Base-by-base conservation (phyloP, 2,329 filamentous ascomycete species). In the Cercospora sp. region DNA sequence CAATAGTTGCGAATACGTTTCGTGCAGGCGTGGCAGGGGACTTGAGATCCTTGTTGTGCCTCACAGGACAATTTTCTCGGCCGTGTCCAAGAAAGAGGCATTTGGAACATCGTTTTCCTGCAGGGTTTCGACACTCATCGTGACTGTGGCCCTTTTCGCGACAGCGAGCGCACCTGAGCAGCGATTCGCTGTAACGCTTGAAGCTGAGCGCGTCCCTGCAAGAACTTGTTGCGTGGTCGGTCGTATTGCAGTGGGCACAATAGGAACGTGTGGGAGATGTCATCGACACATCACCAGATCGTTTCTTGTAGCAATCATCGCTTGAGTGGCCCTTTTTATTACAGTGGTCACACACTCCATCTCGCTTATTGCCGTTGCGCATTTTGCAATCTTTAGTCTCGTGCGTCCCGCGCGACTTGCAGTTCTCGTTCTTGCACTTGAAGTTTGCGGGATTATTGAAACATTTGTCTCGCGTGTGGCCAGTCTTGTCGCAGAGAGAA, bases 101-200 rank as follows among this genome's bases (percentile, higher is more conserved):
- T 31, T 65, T 65, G 23, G 42, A 18, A 42, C 66, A 67, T 33
- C 39, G 33, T 45, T 64, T 59, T 3, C 60, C 53, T 4, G 39
- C 31, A 13, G 68, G 68, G 42, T 65, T 65, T 26, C 42, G 33
- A 51, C 68, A 69, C 13, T 60, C 62, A 36, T 67, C 66, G 30
- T 55, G 28, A n/a, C 26, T 66, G 36, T 71, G 69, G 20, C 67
- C 67, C 45, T 53, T 55, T 12, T 55, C 30, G 31, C 48, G 58
- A 55, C 69, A 71, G 31, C 23, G 23, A 12, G 30, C 28, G 48
- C 69, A 71, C 26, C 28, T 48, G 18, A 69, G 18, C 30, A 59
- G 55, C 12, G 55, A 59, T 36, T 59, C 28, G n/a, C 55, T 59
- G 28, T 36, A 59, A 36, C 16, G 55, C 12, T 36, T 33, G 23